A percentile compares a stretch with the other conserved stretches of the same genome.
Evolutionary conservation across 257 asterid species (phyloP).

Genomic region (Solanum pimpinellifolium): DNA sequence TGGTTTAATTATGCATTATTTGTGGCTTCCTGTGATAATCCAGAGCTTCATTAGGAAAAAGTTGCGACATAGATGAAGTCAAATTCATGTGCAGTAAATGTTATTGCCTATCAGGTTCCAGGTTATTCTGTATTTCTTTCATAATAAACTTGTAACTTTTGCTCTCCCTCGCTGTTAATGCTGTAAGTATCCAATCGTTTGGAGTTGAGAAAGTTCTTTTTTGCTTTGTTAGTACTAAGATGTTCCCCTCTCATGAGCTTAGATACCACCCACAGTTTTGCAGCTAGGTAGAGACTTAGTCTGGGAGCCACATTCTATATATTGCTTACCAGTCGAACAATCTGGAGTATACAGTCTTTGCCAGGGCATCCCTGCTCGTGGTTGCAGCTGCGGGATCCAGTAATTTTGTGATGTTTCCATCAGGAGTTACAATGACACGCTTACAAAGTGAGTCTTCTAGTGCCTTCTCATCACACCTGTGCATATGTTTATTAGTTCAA

Average conservation of each 20-base stretch:
- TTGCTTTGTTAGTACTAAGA: background rate
- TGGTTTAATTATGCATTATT: background rate
- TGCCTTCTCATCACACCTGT: constrained; percentile 68
- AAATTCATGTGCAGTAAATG: background rate
- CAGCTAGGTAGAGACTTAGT: background rate
- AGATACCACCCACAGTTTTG: background rate
- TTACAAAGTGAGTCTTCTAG: constrained; percentile 81
- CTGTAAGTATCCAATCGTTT: background rate
- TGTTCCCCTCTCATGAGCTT: background rate
- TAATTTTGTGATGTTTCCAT: constrained; percentile 80
- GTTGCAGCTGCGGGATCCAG: constrained; percentile 91
- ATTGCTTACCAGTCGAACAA: constrained; percentile 74
- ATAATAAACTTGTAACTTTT: background rate
- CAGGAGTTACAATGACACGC: constrained; percentile 93
- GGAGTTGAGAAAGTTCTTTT: background rate
- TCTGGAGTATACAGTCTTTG: constrained; percentile 89
- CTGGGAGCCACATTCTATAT: background rate
- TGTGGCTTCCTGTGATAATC: background rate
- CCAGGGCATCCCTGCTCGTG: constrained; percentile 88
- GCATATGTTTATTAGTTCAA: background rate
- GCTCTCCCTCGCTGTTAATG: background rate
- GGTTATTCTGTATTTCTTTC: background rate
- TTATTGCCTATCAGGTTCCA: background rate
- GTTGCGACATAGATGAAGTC: background rate
- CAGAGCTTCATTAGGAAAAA: background rate